Evolutionary conservation across 768 basidiomycete species (phyloP).

Genomic region (Holtermanniella nyarrowii): DNA sequence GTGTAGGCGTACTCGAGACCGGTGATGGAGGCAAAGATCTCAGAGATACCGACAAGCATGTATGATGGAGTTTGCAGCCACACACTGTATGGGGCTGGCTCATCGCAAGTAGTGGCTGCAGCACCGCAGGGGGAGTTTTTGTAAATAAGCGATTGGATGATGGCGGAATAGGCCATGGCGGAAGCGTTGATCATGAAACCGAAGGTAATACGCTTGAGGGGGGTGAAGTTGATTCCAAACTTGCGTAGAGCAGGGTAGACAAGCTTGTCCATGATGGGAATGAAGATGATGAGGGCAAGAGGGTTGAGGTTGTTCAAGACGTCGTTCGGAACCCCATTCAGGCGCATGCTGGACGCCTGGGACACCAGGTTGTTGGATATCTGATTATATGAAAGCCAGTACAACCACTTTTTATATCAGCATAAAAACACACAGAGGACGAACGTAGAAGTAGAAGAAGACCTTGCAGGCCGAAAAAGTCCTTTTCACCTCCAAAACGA

Average conservation of each 20-base stretch:
- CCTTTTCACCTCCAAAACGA: conserved; percentile 36
- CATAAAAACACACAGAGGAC: not conserved
- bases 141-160: conserved; percentile 39
- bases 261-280: conserved; percentile 29
- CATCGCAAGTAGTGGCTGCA: conserved; percentile 25
- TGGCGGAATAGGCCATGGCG: conserved; percentile 28
- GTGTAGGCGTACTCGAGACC: conserved; percentile 40
- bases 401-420: not conserved
- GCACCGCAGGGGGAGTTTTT: conserved; percentile 35
- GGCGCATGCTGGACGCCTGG: conserved; percentile 20
- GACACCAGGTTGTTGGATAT: not conserved
- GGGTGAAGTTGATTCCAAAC: conserved; percentile 2
- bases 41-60: conserved; percentile 33
- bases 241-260: conserved; percentile 8
- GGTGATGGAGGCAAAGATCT: conserved; percentile 38
- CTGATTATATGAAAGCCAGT: not conserved
- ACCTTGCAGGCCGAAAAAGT: conserved; percentile 35
- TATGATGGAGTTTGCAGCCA: conserved; percentile 35
- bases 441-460: conserved; percentile 12
- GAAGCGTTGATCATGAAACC: conserved; percentile 22
- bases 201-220: conserved; percentile 24
- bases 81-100: conserved; percentile 20
- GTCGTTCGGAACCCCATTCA: conserved; percentile 37
- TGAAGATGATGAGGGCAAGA: conserved; percentile 23
- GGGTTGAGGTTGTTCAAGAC: conserved; percentile 36